Percentiles rank a stretch among this genome's conserved stretches.
Evolutionary conservation across 805 yeast species (phyloP).

Genomic region (Schizosaccharomyces japonicus): DNA sequence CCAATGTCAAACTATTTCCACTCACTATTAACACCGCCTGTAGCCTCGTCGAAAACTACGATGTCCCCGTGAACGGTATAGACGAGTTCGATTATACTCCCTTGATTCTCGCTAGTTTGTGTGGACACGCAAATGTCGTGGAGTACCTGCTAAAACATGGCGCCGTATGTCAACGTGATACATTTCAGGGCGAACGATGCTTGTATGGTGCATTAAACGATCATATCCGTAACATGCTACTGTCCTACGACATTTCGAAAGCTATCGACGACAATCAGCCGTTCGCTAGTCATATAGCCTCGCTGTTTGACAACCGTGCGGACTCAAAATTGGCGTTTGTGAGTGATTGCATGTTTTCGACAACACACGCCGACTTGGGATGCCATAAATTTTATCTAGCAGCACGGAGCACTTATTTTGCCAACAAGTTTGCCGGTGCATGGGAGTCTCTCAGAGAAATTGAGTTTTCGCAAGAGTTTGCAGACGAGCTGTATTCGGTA

Average conservation of each 20-base stretch:
- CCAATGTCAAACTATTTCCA: not conserved
- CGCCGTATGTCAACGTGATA: conserved; percentile 56
- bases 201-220: conserved; percentile 58
- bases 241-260: conserved; percentile 40
- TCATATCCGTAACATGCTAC: conserved; percentile 31
- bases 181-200: conserved; percentile 60
- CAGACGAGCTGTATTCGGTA: not conserved
- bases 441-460: not conserved
- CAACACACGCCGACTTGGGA: conserved; percentile 3
- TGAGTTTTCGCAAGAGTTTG: not conserved
- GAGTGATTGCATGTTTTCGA: not conserved
- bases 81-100: conserved; percentile 63
- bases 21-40: not conserved
- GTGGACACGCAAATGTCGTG: conserved; percentile 54
- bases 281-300: conserved; percentile 44
- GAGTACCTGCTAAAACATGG: conserved; percentile 36
- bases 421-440: not conserved
- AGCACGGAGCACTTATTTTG: conserved; percentile 16
- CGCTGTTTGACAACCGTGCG: conserved; percentile 16
- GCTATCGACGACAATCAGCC: conserved; percentile 46
- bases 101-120: conserved; percentile 42
- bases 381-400: conserved; percentile 14
- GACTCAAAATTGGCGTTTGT: not conserved
- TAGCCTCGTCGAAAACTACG: conserved; percentile 4
- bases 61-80: conserved; percentile 21